phyloP scores from a whole-genome alignment of 345 rosid genomes.

The Jatropha curcas region DNA sequence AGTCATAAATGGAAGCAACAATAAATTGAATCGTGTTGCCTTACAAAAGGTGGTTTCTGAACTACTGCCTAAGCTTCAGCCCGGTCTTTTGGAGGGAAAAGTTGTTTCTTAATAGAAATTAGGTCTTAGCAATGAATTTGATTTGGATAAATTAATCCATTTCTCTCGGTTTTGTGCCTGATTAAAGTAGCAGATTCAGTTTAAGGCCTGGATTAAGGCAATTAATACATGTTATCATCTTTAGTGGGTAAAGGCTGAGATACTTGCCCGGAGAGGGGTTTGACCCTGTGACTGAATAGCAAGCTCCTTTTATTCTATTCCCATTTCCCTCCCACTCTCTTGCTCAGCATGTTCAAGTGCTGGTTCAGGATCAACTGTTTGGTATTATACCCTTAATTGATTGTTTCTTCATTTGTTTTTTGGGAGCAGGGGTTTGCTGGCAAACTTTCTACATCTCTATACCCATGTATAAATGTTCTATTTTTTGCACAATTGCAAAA shows the following conservation, averaged over 20 bases:
- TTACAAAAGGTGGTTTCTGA: conserved; percentile 64
- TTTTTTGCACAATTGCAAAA: conserved; percentile 4
- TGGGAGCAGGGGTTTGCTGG: background rate
- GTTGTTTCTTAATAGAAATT: conserved; percentile 37
- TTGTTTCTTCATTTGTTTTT: background rate
- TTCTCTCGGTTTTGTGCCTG: background rate
- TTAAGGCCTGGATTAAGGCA: conserved; percentile 11
- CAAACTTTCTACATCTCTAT: background rate
- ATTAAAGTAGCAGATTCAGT: conserved; percentile 7
- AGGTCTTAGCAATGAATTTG: background rate
- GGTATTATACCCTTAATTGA: no score
- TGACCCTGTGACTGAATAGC: background rate
- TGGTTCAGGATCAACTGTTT: background rate
- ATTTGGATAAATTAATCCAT: conserved; percentile 10
- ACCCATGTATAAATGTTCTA: conserved; percentile 3
- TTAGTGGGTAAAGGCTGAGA: conserved; percentile 4
- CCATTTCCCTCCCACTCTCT: background rate
- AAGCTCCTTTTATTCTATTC: background rate
- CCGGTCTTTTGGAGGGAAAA: conserved; percentile 41
- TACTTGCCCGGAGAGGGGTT: background rate
- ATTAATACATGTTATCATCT: conserved; percentile 1
- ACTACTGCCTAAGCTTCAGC: conserved; percentile 67
- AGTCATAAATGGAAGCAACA: conserved; percentile 43
- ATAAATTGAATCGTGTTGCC: conserved; percentile 31
- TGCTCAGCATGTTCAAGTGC: background rate